Conservation (phyloP, 1,139 yeast genomes). For the Blastobotrys apis region DNA sequence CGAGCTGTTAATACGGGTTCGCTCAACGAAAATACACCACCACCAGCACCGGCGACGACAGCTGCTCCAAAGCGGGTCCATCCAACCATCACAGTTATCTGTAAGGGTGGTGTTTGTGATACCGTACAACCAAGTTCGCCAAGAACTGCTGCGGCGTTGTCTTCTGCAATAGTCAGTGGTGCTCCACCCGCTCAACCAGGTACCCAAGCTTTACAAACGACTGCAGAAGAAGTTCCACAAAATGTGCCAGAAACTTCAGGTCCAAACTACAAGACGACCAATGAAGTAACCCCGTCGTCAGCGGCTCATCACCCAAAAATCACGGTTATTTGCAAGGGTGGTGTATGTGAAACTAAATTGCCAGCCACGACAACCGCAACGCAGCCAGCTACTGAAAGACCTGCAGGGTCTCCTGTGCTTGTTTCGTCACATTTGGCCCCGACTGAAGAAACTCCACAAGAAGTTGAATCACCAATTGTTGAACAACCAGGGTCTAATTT, state of each 20-base stretch:
- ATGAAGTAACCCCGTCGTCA: neutral
- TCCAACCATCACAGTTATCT: slow-evolving; percentile 16
- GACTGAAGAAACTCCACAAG: neutral
- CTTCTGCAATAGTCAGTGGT: neutral
- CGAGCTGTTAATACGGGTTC: neutral
- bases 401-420: neutral
- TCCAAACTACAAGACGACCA: no score
- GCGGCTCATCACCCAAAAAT: slow-evolving; percentile 1
- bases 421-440: neutral
- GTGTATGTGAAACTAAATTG: slow-evolving; percentile 14
- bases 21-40: neutral
- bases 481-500: neutral
- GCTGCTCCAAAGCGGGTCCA: neutral
- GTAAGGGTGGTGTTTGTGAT: slow-evolving; percentile 15
- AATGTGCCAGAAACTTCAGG: neutral
- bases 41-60: neutral
- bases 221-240: neutral
- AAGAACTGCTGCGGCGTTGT: neutral
- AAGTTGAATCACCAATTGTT: neutral
- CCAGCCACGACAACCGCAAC: neutral
- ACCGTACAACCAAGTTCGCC: slow-evolving; percentile 10
- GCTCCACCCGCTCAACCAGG: neutral
- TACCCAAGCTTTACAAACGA: neutral
- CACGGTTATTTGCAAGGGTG: slow-evolving; percentile 15
- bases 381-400: neutral